phyloP scores from a whole-genome alignment of 345 rosid species.

The Aegle marmelos region DNA sequence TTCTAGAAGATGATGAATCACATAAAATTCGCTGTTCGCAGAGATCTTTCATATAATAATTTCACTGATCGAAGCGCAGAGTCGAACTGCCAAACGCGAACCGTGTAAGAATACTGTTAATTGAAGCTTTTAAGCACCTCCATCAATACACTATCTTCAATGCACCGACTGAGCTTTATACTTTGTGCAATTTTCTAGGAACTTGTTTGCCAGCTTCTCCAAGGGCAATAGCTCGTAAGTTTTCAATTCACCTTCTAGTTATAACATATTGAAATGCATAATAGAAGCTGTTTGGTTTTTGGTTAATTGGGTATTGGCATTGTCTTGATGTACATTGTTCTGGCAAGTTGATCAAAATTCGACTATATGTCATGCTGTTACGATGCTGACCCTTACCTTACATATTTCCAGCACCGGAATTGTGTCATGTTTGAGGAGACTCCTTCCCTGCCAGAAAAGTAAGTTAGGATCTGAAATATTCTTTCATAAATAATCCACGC shows the following conservation, averaged over 20 bases:
- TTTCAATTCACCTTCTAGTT: not conserved
- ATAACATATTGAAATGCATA: no score
- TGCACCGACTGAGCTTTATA: not conserved
- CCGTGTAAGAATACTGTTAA: slow-evolving; percentile 20
- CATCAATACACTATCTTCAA: not conserved
- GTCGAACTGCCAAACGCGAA: not conserved
- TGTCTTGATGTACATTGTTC: not conserved
- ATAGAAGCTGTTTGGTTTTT: no score
- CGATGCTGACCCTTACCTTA: not conserved
- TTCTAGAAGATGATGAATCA: not conserved
- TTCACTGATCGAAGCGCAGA: slow-evolving; percentile 2
- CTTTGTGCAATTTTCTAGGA: slow-evolving; percentile 22
- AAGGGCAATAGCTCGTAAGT: slow-evolving; percentile 24
- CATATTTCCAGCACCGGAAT: slow-evolving; percentile 11
- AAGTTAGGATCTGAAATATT: slow-evolving; percentile 10
- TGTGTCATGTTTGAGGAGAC: slow-evolving; percentile 19
- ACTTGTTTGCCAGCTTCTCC: slow-evolving; percentile 38
- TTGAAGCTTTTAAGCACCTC: not conserved
- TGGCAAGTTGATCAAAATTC: not conserved
- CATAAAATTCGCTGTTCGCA: slow-evolving; percentile 3
- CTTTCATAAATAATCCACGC: not conserved
- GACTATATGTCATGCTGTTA: not conserved
- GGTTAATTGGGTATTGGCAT: no score
- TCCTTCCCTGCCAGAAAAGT: slow-evolving; percentile 21
- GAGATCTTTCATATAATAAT: slow-evolving; percentile 41